Evolutionary conservation across 257 asterid species (phyloP).

Genomic region (Solanum pennellii): DNA sequence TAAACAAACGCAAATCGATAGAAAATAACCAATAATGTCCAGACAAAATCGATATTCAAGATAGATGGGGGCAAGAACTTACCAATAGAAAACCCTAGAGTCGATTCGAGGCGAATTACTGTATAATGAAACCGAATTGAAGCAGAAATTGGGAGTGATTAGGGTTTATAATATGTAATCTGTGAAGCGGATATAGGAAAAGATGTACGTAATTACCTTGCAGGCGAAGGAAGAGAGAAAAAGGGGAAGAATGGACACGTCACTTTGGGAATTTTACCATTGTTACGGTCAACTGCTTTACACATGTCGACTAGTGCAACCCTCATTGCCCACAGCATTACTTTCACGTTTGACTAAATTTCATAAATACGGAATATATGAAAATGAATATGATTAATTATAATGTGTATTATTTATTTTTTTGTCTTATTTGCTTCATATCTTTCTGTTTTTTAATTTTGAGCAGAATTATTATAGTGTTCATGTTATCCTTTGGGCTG

Average conservation of each 20-base stretch:
- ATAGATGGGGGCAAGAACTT: background rate
- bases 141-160: background rate
- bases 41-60: background rate
- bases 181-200: background rate
- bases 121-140: background rate
- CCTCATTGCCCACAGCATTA: background rate
- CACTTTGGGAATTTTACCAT: background rate
- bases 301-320: background rate
- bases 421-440: too few relatives aligned
- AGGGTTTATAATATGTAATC: background rate
- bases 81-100: slow-evolving; percentile 2
- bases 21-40: background rate
- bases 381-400: background rate
- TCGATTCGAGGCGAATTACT: slow-evolving; percentile 1
- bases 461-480: background rate
- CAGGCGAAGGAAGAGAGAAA: slow-evolving; percentile 5
- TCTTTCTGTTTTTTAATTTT: too few relatives aligned
- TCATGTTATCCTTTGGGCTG: too few relatives aligned
- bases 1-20: background rate
- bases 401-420: too few relatives aligned
- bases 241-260: background rate
- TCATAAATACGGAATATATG: background rate
- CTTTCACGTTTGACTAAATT: background rate
- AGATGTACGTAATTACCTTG: background rate
- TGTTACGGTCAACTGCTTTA: background rate